Percentiles rank a stretch among this genome's conserved stretches.
Evolutionary conservation across 164 flowering plant genomes (phyloP).

Genomic region (Taxillus chinensis): DNA sequence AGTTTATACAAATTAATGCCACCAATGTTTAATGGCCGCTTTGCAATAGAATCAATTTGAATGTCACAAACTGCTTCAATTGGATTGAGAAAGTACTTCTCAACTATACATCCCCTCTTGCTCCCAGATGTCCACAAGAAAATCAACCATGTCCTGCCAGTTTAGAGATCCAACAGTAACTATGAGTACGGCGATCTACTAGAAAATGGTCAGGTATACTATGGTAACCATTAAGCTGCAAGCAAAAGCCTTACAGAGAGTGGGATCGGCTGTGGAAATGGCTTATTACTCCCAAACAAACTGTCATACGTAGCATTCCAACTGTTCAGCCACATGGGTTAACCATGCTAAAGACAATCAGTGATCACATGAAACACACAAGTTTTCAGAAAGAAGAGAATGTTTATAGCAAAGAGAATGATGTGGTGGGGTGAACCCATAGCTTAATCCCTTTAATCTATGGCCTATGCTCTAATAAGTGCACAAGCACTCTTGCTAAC

Average conservation of each 20-base stretch:
- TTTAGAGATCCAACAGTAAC: not conserved
- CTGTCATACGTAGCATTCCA: conserved; percentile 48
- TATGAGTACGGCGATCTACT: not conserved
- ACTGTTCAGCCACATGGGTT: conserved; percentile 34
- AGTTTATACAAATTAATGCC: too few relatives aligned
- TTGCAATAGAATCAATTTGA: conserved; percentile 5
- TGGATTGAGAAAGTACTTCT: not conserved
- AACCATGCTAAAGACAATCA: conserved; percentile 16
- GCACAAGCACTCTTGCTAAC: too few relatives aligned
- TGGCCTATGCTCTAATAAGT: too few relatives aligned
- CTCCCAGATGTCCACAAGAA: conserved; percentile 59
- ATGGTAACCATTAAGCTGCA: not conserved
- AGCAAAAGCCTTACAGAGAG: conserved; percentile 31
- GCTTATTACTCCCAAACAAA: conserved; percentile 52
- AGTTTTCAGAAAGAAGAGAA: conserved; percentile 5
- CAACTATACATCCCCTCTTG: conserved; percentile 54
- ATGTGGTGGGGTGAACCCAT: not conserved
- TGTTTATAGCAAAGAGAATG: not conserved
- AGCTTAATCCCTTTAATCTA: too few relatives aligned
- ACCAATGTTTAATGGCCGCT: not conserved
- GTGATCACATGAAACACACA: conserved; percentile 15
- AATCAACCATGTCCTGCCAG: conserved; percentile 59
- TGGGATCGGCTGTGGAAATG: conserved; percentile 44
- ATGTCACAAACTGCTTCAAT: not conserved
- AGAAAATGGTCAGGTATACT: not conserved